Evolutionary conservation across 805 yeast species (phyloP).

Genomic region (Metschnikowia amazonensis): DNA sequence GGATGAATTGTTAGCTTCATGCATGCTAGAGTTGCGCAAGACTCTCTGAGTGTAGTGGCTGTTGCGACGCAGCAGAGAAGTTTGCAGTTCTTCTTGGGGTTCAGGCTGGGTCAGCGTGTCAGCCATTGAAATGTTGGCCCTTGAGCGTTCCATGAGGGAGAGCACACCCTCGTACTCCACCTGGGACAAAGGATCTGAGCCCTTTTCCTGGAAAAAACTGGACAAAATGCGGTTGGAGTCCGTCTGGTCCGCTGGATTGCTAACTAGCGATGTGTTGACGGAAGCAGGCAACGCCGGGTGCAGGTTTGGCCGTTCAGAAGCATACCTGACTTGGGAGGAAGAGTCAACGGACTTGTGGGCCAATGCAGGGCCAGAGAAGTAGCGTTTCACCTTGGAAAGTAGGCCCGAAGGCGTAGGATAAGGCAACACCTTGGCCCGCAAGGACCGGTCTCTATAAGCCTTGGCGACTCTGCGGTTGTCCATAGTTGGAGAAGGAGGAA

Average conservation of each 20-base stretch:
- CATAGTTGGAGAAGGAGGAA: constrained; percentile 19
- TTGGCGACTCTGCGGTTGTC: constrained; percentile 34
- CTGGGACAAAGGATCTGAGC: constrained; percentile 68
- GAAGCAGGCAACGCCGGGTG: constrained; percentile 3
- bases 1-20: constrained; percentile 17
- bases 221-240: constrained; percentile 56
- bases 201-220: constrained; percentile 67
- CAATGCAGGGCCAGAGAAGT: constrained; percentile 18
- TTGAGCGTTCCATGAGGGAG: constrained; percentile 41
- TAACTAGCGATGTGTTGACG: constrained; percentile 8
- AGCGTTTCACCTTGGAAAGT: constrained; percentile 27
- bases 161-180: constrained; percentile 80
- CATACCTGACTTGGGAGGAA: not conserved
- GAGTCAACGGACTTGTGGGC: not conserved
- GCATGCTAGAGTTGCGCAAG: constrained; percentile 24
- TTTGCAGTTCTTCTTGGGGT: constrained; percentile 7
- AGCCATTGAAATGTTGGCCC: constrained; percentile 14
- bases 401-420: constrained; percentile 23
- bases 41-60: constrained; percentile 28
- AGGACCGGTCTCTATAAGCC: constrained; percentile 25
- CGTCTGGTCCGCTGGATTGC: constrained; percentile 8
- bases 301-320: constrained; percentile 1
- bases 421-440: constrained; percentile 20
- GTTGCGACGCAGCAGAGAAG: constrained; percentile 1
- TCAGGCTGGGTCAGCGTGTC: constrained; percentile 7